Conservation (phyloP, 129 eudicot genomes). For the Logfia minima region DNA sequence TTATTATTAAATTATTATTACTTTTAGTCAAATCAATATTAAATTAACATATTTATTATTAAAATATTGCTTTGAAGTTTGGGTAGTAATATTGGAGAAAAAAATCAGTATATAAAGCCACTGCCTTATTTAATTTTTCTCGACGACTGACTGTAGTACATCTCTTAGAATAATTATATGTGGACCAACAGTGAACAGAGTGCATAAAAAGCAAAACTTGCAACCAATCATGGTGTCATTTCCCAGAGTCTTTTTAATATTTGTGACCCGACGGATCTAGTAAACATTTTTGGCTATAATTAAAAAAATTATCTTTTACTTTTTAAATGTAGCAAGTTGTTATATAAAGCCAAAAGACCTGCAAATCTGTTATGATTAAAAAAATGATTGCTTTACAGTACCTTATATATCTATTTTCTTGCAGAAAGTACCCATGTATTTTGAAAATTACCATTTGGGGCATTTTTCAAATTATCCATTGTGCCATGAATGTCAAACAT, state of each 20-base stretch:
- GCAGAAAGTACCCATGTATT: constrained; percentile 1
- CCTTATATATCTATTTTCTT: constrained; percentile 4
- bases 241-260: too few species aligned
- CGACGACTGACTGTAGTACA: not conserved
- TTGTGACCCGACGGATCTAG: too few species aligned
- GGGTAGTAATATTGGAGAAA: too few species aligned
- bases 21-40: too few species aligned
- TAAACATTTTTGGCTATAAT: too few species aligned
- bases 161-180: not conserved
- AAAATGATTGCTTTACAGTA: not conserved
- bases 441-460: not conserved
- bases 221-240: too few species aligned
- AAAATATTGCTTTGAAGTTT: too few species aligned
- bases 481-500: not conserved
- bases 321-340: constrained; percentile 14
- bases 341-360: constrained; percentile 19
- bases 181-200: not conserved
- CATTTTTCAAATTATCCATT: not conserved
- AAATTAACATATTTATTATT: too few species aligned
- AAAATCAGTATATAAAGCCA: too few species aligned
- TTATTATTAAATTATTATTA: too few species aligned
- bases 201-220: not conserved
- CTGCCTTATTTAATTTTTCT: not conserved
- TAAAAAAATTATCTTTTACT: not conserved
- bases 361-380: not conserved